A percentile compares a stretch with the other conserved stretches of the same genome.
Conservation (phyloP, 192 early-diverging fungal species). For the Gamsiella multidivaricata region DNA sequence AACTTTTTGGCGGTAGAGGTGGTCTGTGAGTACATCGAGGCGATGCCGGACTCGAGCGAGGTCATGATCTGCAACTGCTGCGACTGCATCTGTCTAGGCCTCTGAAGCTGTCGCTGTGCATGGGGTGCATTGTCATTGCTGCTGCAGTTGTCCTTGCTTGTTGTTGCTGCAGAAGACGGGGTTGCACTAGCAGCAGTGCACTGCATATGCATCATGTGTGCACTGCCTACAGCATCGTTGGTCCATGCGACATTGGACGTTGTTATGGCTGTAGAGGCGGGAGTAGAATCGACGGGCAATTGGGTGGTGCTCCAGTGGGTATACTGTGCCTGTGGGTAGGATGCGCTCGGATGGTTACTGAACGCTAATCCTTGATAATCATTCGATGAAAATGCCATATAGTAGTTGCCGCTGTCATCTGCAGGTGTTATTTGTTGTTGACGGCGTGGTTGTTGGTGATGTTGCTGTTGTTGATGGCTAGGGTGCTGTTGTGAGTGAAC, state of each 20-base stretch:
- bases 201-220: neutral
- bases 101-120: neutral
- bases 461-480: conserved; percentile 12
- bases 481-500: conserved; percentile 1
- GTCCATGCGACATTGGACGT: conserved; percentile 23
- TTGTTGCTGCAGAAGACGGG: neutral
- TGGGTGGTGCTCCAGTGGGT: conserved; percentile 5
- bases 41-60: conserved; percentile 19
- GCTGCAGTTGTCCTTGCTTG: conserved; percentile 3
- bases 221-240: neutral
- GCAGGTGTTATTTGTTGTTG: conserved; percentile 7
- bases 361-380: conserved; percentile 15
- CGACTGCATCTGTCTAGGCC: neutral
- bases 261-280: neutral
- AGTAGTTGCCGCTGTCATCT: neutral
- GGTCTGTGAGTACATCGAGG: conserved; percentile 8
- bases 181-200: neutral
- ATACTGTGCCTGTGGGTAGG: neutral
- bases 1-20: neutral
- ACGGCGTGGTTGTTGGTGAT: conserved; percentile 14
- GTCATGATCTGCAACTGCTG: conserved; percentile 34
- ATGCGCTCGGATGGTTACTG: conserved; percentile 16
- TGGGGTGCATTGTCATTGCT: conserved; percentile 1
- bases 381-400: neutral
- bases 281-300: no score